These are phyloP conservation scores for Psidium friedrichsthalianum DNA, from an alignment of 345 rosid species.

Conservation along the genomic window DNA sequence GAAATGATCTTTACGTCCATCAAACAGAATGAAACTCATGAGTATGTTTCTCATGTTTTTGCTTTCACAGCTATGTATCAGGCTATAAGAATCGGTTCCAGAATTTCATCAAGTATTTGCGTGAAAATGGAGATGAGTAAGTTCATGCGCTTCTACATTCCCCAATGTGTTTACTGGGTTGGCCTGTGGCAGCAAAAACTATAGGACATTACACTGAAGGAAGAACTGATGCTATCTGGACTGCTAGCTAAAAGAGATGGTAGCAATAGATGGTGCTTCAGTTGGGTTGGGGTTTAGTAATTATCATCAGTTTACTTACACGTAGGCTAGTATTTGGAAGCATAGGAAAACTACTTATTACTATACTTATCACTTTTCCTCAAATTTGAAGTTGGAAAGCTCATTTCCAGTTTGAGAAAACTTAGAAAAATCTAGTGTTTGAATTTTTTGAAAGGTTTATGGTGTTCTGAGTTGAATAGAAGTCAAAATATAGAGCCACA, in stretches of 20 bases:
- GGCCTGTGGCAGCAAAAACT: not conserved
- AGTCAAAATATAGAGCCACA: not conserved
- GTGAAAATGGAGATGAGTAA: slow-evolving; percentile 99
- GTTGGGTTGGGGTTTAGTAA: not conserved
- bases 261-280: not conserved
- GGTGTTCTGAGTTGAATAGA: not conserved
- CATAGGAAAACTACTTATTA: not conserved
- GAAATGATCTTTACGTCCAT: not conserved
- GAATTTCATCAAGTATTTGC: slow-evolving; percentile 80
- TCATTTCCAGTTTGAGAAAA: not conserved
- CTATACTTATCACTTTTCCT: not conserved
- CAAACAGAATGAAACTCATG: not conserved
- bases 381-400: not conserved
- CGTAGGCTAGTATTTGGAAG: not conserved
- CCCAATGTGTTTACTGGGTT: not conserved
- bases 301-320: not conserved
- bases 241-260: not conserved
- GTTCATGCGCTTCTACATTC: not conserved
- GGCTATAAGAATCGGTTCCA: slow-evolving; percentile 98
- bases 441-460: not conserved
- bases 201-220: not conserved
- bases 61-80: slow-evolving; percentile 73
- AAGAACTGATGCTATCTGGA: not conserved
- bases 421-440: not conserved
- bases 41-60: slow-evolving; percentile 1